A percentile compares a stretch with the other conserved stretches of the same genome.
phyloP scores from a whole-genome alignment of 805 yeast species.

The Candida silvicultrix region DNA sequence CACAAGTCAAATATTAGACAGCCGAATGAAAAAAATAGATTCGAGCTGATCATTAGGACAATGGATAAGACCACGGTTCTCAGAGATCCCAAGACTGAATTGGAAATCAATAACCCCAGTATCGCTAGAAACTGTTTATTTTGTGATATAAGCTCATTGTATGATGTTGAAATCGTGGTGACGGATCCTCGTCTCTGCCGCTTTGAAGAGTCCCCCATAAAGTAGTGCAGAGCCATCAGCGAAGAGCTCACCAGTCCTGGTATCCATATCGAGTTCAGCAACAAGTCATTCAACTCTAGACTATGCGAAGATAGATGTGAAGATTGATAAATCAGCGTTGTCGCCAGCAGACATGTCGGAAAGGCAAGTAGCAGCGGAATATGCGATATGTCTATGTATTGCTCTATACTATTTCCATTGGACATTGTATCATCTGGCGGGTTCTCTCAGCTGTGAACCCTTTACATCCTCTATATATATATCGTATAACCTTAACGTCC shows the following conservation, averaged over 20 bases:
- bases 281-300: slow-evolving; percentile 2
- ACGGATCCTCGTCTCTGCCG: background rate
- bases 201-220: background rate
- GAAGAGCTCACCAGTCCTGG: slow-evolving; percentile 13
- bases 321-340: slow-evolving; percentile 9
- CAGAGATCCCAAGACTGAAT: slow-evolving; percentile 16
- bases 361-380: slow-evolving; percentile 22
- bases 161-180: background rate
- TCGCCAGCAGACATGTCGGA: slow-evolving; percentile 19
- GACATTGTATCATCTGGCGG: background rate
- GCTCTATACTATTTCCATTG: background rate
- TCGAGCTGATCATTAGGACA: slow-evolving; percentile 13
- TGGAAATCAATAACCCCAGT: slow-evolving; percentile 7
- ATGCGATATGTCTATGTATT: slow-evolving; percentile 12
- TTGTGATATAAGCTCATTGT: background rate
- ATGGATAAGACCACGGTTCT: slow-evolving; percentile 16
- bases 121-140: slow-evolving; percentile 5
- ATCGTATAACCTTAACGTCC: too few relatives aligned
- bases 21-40: slow-evolving; percentile 3
- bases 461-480: too few relatives aligned
- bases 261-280: slow-evolving; percentile 2
- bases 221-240: slow-evolving; percentile 8
- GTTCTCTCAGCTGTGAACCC: background rate
- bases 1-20: slow-evolving; percentile 13
- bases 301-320: background rate